phyloP scores from a whole-genome alignment of 768 basidiomycete species.

The Tephrocybe rancida region DNA sequence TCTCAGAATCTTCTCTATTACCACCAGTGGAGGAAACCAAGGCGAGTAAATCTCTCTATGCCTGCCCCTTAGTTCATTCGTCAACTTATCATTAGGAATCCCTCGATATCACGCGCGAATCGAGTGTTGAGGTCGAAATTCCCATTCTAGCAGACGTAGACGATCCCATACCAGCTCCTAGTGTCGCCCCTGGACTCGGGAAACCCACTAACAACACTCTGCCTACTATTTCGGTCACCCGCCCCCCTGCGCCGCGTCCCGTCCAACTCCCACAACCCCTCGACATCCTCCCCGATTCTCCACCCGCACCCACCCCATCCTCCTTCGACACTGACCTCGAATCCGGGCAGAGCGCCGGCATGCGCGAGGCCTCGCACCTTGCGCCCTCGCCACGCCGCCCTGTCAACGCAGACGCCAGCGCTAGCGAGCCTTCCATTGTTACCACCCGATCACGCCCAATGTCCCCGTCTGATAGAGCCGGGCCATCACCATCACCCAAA shows the following conservation, averaged over 20 bases:
- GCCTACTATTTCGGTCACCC: constrained; percentile 66
- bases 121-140: constrained; percentile 61
- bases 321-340: constrained; percentile 52
- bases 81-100: constrained; percentile 30
- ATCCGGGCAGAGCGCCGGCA: constrained; percentile 42
- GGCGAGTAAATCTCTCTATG: constrained; percentile 35
- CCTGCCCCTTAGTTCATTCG: background rate
- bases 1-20: constrained; percentile 48
- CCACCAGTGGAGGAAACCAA: constrained; percentile 48
- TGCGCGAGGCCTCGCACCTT: constrained; percentile 35
- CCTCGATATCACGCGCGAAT: constrained; percentile 36
- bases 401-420: constrained; percentile 1
- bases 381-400: constrained; percentile 19
- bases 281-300: constrained; percentile 54
- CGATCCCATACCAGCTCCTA: constrained; percentile 36
- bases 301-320: constrained; percentile 46
- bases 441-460: background rate
- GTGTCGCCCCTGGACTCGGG: constrained; percentile 19
- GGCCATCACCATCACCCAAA: constrained; percentile 12
- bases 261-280: constrained; percentile 67
- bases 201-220: constrained; percentile 26
- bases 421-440: constrained; percentile 1
- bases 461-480: background rate
- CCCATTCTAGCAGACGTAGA: constrained; percentile 54
- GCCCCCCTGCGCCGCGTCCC: constrained; percentile 71